A percentile compares a stretch with the other conserved stretches of the same genome.
These are phyloP conservation scores for Lactifluus pinguis DNA, from an alignment of 768 basidiomycete genomes.

Conservation along the genomic window DNA sequence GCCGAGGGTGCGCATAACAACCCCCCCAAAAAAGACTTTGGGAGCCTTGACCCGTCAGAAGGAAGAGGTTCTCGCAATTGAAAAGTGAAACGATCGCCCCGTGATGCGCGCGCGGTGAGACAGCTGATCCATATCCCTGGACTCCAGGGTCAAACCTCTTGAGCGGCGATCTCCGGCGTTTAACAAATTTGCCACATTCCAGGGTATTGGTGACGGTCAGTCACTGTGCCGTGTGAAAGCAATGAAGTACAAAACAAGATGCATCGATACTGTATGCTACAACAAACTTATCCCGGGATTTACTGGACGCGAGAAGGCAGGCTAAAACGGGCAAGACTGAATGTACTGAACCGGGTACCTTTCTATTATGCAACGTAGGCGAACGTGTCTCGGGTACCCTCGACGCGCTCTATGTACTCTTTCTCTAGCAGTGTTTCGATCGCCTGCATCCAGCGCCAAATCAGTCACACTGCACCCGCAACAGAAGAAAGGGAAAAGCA, in stretches of 20 bases:
- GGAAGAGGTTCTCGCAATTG: no score
- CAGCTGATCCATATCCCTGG: no score
- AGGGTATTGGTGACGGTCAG: not conserved
- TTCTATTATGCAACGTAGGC: conserved; percentile 60
- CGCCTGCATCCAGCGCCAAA: conserved; percentile 40
- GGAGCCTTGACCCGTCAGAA: no score
- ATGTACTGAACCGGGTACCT: not conserved
- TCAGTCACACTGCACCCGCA: not conserved
- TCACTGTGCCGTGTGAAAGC: not conserved
- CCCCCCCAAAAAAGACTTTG: no score
- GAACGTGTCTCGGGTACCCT: conserved; percentile 84
- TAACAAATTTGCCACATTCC: not conserved
- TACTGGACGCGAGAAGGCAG: not conserved
- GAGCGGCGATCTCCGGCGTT: no score
- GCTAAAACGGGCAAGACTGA: not conserved
- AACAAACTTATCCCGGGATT: conserved; percentile 6
- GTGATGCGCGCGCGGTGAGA: no score
- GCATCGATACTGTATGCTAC: conserved; percentile 17
- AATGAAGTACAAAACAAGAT: conserved; percentile 5
- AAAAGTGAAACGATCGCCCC: no score
- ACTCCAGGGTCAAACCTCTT: no score
- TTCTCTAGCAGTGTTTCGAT: conserved; percentile 91
- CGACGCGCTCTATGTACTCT: conserved; percentile 94
- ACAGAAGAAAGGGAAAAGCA: not conserved
- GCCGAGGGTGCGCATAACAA: no score